Evolutionary conservation across 2,329 filamentous ascomycete species (phyloP), one percentile per base, ranked within the genome.

Genomic region (Trichoderma sp.): DNA sequence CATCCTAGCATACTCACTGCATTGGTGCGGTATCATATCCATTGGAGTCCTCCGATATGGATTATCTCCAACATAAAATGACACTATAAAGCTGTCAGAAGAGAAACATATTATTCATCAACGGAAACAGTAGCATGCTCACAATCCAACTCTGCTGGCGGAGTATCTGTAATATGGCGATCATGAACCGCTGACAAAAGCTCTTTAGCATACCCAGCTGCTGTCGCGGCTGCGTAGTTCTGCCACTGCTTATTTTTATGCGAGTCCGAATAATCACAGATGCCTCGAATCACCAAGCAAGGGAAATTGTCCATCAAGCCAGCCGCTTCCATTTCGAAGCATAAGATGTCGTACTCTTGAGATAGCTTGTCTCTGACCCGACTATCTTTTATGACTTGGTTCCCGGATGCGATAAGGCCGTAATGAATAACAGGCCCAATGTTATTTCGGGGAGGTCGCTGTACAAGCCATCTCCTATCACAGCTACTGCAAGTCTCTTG

Each of bases 311-410:
- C 49, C 65, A 68, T 68, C 29, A 68, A 35, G 2, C 63, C 63
- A 27, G 53, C 63, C 13, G 63, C 63, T 33, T 67, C 63, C 63
- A 67, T 67, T 29, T 68, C 65, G n/a, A 68, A 61, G 19, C 65
- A 68, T 11, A 68, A 19, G 31, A 61, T 16, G 4, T 27, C 65
- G 4, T 53, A 5, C 21, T 68, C 57, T 7, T 27, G 33, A 5
- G 5, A 47, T 1, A 60, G 10, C 3, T 24, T 10, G 27, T 68
- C 65, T 31, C 65, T 40, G 16, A 40, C 56, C 0, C 16, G 21
- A 11, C 33, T 43, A 43, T 68, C 43, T 14, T 68, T 68, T 21
- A 68, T 49, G 3, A 68, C 56, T 35, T 61, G 56, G 4, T 68
- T 68, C 2, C 65, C 65, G 13, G 65, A 68, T 2, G 65, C 65